Evolutionary conservation across 768 basidiomycete species (phyloP).

Genomic region (Trametes villosa): DNA sequence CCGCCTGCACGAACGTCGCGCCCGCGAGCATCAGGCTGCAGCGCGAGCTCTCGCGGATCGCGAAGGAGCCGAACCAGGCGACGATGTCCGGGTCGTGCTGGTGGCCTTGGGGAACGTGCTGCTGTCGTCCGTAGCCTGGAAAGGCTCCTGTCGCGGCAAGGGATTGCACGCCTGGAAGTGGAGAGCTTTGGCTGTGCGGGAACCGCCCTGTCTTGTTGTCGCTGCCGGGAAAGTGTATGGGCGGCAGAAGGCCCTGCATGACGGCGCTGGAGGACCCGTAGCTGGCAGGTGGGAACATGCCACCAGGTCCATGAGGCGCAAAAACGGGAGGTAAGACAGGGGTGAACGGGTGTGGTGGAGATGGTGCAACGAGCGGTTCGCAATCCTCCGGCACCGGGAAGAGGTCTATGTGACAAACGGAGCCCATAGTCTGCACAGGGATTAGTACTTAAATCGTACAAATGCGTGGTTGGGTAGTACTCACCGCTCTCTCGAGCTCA

Average conservation of each 20-base stretch:
- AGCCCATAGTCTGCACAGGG: constrained; percentile 47
- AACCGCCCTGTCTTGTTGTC: too few species aligned
- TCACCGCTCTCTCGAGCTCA: background rate
- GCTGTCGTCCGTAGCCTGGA: background rate
- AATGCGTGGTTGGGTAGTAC: background rate
- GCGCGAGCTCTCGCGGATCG: constrained; percentile 53
- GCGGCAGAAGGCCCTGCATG: too few species aligned
- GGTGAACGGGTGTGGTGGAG: background rate
- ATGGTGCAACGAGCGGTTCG: background rate
- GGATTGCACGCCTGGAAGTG: background rate
- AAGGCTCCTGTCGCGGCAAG: background rate
- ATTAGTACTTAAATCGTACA: too few species aligned
- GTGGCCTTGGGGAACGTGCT: too few species aligned
- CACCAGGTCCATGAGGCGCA: too few species aligned
- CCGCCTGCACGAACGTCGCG: constrained; percentile 47
- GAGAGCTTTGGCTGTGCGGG: too few species aligned
- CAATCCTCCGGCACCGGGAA: constrained; percentile 51
- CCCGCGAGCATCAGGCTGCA: constrained; percentile 59
- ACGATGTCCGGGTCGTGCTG: constrained; percentile 37
- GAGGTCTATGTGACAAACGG: constrained; percentile 78
- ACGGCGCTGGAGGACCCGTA: too few species aligned
- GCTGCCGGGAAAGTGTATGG: too few species aligned
- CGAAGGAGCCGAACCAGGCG: constrained; percentile 41
- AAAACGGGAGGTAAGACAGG: too few species aligned
- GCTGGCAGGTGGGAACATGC: too few species aligned